Evolutionary conservation across 148 eudicot species (phyloP), one percentile per base, ranked within the genome.

Genomic region (Silene uniflora): DNA sequence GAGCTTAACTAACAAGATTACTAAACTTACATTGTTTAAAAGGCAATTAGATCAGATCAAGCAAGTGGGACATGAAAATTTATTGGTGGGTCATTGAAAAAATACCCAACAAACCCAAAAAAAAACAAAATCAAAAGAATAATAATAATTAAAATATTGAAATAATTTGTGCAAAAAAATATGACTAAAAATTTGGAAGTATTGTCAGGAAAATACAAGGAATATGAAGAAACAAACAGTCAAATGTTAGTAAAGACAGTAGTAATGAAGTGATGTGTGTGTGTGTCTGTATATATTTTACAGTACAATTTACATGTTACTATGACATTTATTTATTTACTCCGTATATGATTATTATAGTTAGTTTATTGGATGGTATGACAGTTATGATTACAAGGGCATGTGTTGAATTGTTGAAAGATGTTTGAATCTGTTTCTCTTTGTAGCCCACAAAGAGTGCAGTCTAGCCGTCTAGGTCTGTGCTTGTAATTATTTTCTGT

Each of bases 1-100:
- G 24, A 64, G 5, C 13, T 46, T 18, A 73, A 67, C 60, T 25
- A 16, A 46, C 19, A 21, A 61, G 27, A 73, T 12, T 21, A 47
- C 6, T 42, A 22, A 6, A 66, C 44, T 32, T 8, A 66, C 23
- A 46, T 5, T 44, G 39, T 7, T 4, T 44, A 3, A 46, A 44
- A 61, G 22, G 44, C 8, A 67, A 18, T 71, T 58, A 70, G 77
- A 81, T 77, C 71, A 81, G 80, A 81, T 81, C 74, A 81, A 76
- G 62, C 24, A 61, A 76, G 19, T 66, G 78, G 78, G 79, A 54
- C 75, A 72, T 71, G 73, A 39, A 71, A 59, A 72, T 72, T 23
- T 47, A 13, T 9, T 11, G 56, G 80, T 76, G 77, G 80, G 79
- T 29, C 69, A 75, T 46, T 42, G 47, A 58, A 63, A 23, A 64